Conservation (phyloP, 1,284 basidiomycete genomes). For the Naganishia cerealis region DNA sequence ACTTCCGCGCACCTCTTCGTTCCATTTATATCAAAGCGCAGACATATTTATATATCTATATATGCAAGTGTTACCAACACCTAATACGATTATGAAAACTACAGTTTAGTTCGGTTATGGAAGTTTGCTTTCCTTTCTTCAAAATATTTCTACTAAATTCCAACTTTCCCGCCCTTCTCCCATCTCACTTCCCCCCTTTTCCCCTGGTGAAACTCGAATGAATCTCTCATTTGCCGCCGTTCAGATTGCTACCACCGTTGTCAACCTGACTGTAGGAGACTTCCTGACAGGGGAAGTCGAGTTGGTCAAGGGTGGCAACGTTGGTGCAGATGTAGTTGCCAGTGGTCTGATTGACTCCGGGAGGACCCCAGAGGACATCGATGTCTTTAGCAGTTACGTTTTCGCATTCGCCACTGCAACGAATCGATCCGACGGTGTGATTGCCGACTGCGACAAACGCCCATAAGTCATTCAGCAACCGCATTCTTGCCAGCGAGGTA, state of each 20-base stretch:
- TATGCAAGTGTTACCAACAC: no score
- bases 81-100: no score
- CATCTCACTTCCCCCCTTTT: no score
- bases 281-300: constrained; percentile 41
- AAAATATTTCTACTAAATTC: no score
- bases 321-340: constrained; percentile 40
- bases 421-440: constrained; percentile 60
- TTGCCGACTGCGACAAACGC: constrained; percentile 42
- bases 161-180: no score
- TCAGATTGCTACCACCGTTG: constrained; percentile 25
- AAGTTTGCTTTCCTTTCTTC: no score
- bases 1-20: no score
- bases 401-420: constrained; percentile 58
- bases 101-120: no score
- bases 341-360: constrained; percentile 20
- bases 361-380: constrained; percentile 23
- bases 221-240: not conserved
- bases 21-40: no score
- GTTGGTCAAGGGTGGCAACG: constrained; percentile 37
- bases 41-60: no score
- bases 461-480: not conserved
- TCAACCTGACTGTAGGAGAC: constrained; percentile 34
- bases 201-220: no score
- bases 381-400: constrained; percentile 57
- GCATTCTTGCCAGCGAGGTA: no score